Percentiles rank a stretch among this genome's conserved stretches.
phyloP scores from a whole-genome alignment of 108 stramenopile species.

The Cyclotella baltica region DNA sequence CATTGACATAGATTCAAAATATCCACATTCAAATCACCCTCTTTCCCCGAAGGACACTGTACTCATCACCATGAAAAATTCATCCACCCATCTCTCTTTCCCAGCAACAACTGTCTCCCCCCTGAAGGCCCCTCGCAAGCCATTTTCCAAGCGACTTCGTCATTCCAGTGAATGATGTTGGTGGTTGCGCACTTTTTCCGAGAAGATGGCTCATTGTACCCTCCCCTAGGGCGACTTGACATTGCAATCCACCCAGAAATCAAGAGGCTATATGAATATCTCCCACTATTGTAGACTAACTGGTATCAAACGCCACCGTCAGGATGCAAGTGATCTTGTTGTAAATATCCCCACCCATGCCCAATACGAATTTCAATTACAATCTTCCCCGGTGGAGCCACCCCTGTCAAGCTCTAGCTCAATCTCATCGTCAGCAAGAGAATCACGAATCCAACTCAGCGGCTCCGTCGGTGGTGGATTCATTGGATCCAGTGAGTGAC shows the following conservation, averaged over 20 bases:
- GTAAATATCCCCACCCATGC: too few relatives aligned
- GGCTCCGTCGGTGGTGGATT: too few relatives aligned
- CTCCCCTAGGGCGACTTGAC: conserved; percentile 24
- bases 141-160: conserved; percentile 87
- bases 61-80: conserved; percentile 6
- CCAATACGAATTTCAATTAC: too few relatives aligned
- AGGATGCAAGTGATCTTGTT: too few relatives aligned
- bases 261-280: conserved; percentile 72
- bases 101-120: conserved; percentile 83
- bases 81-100: conserved; percentile 29
- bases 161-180: conserved; percentile 78
- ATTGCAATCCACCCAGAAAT: conserved; percentile 8
- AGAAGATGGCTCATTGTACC: too few relatives aligned
- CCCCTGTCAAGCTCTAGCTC: too few relatives aligned
- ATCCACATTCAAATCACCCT: conserved; percentile 35
- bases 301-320: too few relatives aligned
- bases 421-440: too few relatives aligned
- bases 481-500: too few relatives aligned
- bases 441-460: too few relatives aligned
- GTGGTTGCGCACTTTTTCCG: conserved; percentile 16
- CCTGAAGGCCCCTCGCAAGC: conserved; percentile 85
- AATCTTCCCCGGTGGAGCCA: too few relatives aligned
- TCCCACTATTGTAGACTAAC: too few relatives aligned
- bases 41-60: conserved; percentile 1
- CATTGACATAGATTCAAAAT: conserved; percentile 53